Evolutionary conservation across 148 eudicot genomes (phyloP).

Genomic region (Camellia sinensis): DNA sequence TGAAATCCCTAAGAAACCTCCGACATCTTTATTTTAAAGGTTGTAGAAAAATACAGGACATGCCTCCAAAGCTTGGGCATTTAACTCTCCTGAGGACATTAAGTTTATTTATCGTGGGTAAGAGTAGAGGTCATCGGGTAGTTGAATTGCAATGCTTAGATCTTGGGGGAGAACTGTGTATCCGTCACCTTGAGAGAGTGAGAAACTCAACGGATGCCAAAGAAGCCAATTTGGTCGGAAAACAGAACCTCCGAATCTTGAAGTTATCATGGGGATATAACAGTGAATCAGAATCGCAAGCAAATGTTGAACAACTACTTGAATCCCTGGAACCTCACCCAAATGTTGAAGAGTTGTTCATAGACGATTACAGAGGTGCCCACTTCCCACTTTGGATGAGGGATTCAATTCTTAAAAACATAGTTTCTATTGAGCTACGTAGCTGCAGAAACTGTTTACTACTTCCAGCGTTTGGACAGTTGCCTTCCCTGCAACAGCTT

Average conservation of each 20-base stretch:
- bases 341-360: background rate
- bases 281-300: background rate
- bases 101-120: background rate
- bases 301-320: background rate
- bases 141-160: background rate
- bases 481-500: background rate
- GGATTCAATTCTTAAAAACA: background rate
- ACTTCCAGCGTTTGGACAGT: background rate
- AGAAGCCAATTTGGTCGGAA: background rate
- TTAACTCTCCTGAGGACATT: background rate
- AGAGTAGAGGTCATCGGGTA: background rate
- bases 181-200: slow-evolving; percentile 10
- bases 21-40: background rate
- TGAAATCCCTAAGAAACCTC: background rate
- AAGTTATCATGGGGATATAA: background rate
- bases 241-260: background rate
- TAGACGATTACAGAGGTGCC: background rate
- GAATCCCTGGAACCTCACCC: slow-evolving; percentile 5
- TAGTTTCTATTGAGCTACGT: background rate
- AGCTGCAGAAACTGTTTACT: background rate
- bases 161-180: background rate
- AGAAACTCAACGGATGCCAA: background rate
- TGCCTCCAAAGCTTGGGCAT: background rate
- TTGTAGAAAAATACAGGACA: background rate
- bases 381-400: background rate